Evolutionary conservation across 2,329 filamentous ascomycete species (phyloP).

Genomic region (Arthrobotrys musiformis): DNA sequence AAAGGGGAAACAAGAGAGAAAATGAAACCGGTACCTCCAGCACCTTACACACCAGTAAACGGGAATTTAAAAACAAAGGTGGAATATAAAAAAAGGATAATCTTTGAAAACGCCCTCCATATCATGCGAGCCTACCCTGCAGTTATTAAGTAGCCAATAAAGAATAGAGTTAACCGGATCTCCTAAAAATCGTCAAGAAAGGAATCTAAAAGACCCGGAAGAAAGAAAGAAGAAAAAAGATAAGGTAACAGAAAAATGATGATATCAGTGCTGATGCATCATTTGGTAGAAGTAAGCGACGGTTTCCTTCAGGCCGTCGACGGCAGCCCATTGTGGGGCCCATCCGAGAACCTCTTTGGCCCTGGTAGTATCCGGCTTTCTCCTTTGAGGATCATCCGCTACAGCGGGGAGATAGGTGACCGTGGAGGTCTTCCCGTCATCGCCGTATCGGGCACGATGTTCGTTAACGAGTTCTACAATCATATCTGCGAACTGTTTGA

Average conservation of each 20-base stretch:
- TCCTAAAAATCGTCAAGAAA: background rate
- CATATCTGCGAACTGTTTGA: slow-evolving; percentile 60
- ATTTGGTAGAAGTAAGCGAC: slow-evolving; percentile 54
- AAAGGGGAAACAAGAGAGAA: background rate
- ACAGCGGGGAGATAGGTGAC: slow-evolving; percentile 57
- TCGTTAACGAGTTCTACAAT: slow-evolving; percentile 57
- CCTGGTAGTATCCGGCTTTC: slow-evolving; percentile 60
- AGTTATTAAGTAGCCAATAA: background rate
- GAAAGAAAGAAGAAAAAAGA: background rate
- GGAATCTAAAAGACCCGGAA: background rate
- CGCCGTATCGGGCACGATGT: slow-evolving; percentile 35
- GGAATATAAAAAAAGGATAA: background rate
- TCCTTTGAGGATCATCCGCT: slow-evolving; percentile 58
- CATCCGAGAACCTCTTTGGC: slow-evolving; percentile 59
- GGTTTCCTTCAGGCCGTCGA: slow-evolving; percentile 60
- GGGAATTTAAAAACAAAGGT: background rate
- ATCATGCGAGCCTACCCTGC: slow-evolving; percentile 7
- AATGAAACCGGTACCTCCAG: slow-evolving; percentile 2
- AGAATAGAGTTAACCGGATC: background rate
- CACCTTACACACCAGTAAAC: slow-evolving; percentile 12
- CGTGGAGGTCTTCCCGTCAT: slow-evolving; percentile 34
- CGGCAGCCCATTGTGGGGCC: slow-evolving; percentile 58
- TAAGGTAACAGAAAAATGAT: background rate
- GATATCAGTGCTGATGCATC: slow-evolving; percentile 30
- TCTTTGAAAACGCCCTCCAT: slow-evolving; percentile 16